These are phyloP conservation scores for Ilex aquifolium DNA, from an alignment of 257 asterid genomes.

Conservation along the genomic window DNA sequence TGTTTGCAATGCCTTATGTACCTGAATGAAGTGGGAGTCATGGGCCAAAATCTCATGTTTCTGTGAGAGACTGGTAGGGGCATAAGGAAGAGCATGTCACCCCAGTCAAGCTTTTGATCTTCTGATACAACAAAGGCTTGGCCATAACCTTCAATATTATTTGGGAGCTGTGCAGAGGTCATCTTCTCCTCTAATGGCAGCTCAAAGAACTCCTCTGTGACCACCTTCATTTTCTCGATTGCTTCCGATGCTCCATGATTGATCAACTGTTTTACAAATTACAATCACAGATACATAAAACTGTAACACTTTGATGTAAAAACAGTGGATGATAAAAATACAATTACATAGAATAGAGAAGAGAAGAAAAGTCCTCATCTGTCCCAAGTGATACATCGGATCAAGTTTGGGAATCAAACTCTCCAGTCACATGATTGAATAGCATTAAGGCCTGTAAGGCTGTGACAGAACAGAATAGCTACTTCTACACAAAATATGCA, in stretches of 20 bases:
- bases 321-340: no score
- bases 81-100: constrained; percentile 24
- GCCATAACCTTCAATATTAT: constrained; percentile 35
- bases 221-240: constrained; percentile 34
- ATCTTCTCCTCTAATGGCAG: constrained; percentile 31
- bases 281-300: no score
- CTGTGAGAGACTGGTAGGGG: constrained; percentile 23
- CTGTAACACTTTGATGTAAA: no score
- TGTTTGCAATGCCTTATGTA: not conserved
- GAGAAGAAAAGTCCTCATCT: no score
- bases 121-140: constrained; percentile 33
- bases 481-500: no score
- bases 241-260: constrained; percentile 25
- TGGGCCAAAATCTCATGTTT: constrained; percentile 26
- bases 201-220: constrained; percentile 24
- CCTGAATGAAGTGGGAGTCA: constrained; percentile 26
- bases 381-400: no score
- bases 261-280: constrained; percentile 16
- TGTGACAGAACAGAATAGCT: no score
- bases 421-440: no score
- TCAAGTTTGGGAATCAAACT: no score
- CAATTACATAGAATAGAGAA: no score
- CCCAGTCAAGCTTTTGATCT: constrained; percentile 44
- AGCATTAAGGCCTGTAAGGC: no score
- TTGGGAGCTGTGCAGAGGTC: constrained; percentile 21